phyloP scores from a whole-genome alignment of 2,329 filamentous ascomycete species.

The Sporothrix brasiliensis region DNA sequence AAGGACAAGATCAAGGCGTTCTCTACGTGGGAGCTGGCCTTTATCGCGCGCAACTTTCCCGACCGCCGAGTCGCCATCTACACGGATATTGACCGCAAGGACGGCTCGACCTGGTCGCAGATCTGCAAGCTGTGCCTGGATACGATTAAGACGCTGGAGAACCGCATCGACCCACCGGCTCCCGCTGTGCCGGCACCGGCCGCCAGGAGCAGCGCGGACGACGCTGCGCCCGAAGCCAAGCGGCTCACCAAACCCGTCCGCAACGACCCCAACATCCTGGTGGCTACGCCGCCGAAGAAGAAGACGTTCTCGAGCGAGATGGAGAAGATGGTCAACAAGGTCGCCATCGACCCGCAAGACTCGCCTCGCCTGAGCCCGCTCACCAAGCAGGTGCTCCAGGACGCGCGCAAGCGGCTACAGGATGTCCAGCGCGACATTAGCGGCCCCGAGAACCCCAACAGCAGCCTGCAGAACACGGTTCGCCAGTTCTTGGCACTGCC shows the following conservation, averaged over 20 bases:
- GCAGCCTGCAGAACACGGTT: slow-evolving; percentile 53
- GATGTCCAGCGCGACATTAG: slow-evolving; percentile 60
- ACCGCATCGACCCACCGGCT: slow-evolving; percentile 60
- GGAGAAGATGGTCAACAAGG: slow-evolving; percentile 51
- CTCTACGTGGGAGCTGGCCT: slow-evolving; percentile 86
- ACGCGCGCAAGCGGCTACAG: slow-evolving; percentile 53
- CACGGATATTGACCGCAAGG: slow-evolving; percentile 80
- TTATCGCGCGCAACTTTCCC: slow-evolving; percentile 75
- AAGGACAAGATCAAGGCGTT: slow-evolving; percentile 78
- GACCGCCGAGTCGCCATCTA: slow-evolving; percentile 81
- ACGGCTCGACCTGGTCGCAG: slow-evolving; percentile 80
- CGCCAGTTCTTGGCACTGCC: slow-evolving; percentile 54
- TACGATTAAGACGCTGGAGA: slow-evolving; percentile 67
- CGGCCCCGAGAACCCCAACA: slow-evolving; percentile 53
- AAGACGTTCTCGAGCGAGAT: slow-evolving; percentile 49
- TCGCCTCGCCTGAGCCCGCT: slow-evolving; percentile 55
- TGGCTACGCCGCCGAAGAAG: slow-evolving; percentile 43
- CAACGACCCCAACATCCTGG: slow-evolving; percentile 51
- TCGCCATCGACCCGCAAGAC: slow-evolving; percentile 52
- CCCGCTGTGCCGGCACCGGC: slow-evolving; percentile 41
- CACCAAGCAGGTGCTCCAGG: slow-evolving; percentile 54
- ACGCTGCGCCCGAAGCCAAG: slow-evolving; percentile 39
- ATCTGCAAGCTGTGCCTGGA: slow-evolving; percentile 70
- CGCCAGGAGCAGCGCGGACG: slow-evolving; percentile 32
- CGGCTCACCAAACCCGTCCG: slow-evolving; percentile 48